A percentile compares a stretch with the other conserved stretches of the same genome.
phyloP scores from a whole-genome alignment of 164 flowering plant genomes.

The Liquidambar formosana region DNA sequence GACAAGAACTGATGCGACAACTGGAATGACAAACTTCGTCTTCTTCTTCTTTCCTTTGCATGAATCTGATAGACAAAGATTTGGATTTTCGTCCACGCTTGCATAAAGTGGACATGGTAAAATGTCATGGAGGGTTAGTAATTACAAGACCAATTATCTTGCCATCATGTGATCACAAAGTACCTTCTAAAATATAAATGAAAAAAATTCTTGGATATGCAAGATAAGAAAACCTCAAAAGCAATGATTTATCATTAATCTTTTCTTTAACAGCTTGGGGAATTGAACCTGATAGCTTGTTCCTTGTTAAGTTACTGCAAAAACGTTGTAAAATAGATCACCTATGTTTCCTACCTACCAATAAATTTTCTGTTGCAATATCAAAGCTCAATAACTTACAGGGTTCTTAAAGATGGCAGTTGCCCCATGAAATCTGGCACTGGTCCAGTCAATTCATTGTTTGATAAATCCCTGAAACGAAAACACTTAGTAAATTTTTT shows the following conservation, averaged over 20 bases:
- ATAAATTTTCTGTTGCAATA: background rate
- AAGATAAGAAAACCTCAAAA: slow-evolving; percentile 5
- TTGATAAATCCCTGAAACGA: slow-evolving; percentile 23
- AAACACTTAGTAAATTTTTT: background rate
- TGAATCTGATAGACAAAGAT: background rate
- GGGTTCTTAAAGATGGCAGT: slow-evolving; percentile 4
- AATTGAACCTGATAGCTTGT: slow-evolving; percentile 18
- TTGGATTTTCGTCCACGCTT: slow-evolving; percentile 3
- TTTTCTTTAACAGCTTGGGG: slow-evolving; percentile 13
- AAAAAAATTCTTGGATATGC: too few relatives aligned
- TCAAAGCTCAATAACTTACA: slow-evolving; percentile 13
- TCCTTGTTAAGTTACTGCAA: slow-evolving; percentile 22
- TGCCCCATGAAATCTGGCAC: slow-evolving; percentile 10
- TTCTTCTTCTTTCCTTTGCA: background rate
- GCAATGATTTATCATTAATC: slow-evolving; percentile 7
- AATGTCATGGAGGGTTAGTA: too few relatives aligned
- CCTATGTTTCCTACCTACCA: background rate
- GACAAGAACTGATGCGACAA: background rate
- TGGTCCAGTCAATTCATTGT: too few relatives aligned
- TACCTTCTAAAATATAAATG: too few relatives aligned
- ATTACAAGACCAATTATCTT: too few relatives aligned
- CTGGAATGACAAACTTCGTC: background rate
- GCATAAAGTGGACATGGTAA: background rate
- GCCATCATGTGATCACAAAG: too few relatives aligned
- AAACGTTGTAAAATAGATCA: background rate